These are phyloP conservation scores for Chamaecyparis obtusa DNA, from an alignment of 75 land plant species.

Conservation along the genomic window DNA sequence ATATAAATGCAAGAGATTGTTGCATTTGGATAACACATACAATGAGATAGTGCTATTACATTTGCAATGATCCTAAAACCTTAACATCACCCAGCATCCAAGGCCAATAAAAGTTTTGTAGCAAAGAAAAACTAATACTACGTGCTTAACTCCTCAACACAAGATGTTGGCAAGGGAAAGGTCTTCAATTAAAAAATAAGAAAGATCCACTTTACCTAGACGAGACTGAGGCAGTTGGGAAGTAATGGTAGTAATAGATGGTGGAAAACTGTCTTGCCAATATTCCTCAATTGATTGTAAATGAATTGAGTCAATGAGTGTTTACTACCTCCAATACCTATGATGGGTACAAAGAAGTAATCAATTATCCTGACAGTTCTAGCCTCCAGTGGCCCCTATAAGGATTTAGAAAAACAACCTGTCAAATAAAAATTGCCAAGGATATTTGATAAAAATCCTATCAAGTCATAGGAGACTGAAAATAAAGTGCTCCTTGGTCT, in stretches of 20 bases:
- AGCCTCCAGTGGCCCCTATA: neutral
- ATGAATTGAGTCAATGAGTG: neutral
- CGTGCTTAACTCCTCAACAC: neutral
- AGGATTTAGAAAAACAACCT: neutral
- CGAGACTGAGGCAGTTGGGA: neutral
- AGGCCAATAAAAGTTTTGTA: neutral
- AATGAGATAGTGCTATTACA: no score
- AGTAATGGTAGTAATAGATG: neutral
- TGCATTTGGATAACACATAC: no score
- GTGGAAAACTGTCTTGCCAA: neutral
- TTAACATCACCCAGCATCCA: no score
- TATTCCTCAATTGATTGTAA: neutral
- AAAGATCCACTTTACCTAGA: neutral
- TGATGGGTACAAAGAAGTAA: neutral
- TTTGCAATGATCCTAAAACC: no score
- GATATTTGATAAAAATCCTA: neutral
- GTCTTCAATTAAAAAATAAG: neutral
- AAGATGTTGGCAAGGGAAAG: neutral
- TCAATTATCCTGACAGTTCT: neutral
- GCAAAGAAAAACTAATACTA: neutral
- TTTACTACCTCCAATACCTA: neutral
- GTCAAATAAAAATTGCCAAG: no score
- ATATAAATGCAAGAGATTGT: no score
- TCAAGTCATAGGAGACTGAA: neutral
- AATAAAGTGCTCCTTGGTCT: neutral